phyloP scores from a whole-genome alignment of 2,329 filamentous ascomycete genomes.

The Colletotrichum paranaense region DNA sequence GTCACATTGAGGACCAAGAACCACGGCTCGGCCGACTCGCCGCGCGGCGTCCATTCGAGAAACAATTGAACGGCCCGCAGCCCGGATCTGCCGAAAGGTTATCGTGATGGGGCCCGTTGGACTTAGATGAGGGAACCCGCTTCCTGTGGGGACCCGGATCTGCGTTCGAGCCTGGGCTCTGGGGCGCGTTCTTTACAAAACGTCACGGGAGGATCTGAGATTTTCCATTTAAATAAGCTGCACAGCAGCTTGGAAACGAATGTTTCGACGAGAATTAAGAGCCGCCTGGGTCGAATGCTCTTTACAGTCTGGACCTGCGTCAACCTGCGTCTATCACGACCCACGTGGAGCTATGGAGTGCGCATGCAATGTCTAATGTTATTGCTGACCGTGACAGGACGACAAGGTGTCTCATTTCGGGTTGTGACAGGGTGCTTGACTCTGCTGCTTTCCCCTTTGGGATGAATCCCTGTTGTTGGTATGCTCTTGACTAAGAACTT shows the following conservation, averaged over 20 bases:
- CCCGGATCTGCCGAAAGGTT: slow-evolving; percentile 1
- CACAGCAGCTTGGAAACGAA: neutral
- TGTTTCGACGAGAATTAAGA: neutral
- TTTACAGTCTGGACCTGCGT: neutral
- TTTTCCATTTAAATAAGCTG: neutral
- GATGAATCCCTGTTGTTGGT: neutral
- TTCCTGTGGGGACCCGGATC: neutral
- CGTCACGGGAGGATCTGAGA: neutral
- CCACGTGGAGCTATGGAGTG: neutral
- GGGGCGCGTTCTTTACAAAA: neutral
- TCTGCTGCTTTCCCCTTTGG: neutral
- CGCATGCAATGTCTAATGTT: neutral
- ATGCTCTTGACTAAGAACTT: neutral
- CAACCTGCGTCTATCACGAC: neutral
- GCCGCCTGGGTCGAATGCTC: neutral
- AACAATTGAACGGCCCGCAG: neutral
- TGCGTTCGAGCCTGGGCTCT: neutral
- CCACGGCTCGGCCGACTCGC: neutral
- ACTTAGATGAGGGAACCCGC: neutral
- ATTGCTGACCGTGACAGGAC: neutral
- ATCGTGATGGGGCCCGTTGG: slow-evolving; percentile 1
- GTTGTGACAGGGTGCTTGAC: neutral
- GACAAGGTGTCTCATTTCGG: neutral
- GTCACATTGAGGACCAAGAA: neutral
- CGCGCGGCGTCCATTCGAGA: neutral